phyloP scores from a whole-genome alignment of 805 yeast species.

The Ogataea wickerhamii region DNA sequence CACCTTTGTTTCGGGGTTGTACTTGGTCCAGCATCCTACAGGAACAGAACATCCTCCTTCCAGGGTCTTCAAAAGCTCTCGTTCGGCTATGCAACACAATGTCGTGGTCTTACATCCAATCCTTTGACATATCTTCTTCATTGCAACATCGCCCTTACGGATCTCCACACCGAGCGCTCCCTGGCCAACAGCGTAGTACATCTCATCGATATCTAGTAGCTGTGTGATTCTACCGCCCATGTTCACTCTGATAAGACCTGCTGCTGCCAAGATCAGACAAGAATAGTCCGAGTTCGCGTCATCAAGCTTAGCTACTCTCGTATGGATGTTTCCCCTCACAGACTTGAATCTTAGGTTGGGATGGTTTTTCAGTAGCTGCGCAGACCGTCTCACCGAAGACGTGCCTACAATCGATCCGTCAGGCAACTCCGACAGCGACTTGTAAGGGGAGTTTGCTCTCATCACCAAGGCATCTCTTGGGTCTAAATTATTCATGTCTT shows the following conservation, averaged over 20 bases:
- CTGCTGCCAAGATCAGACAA: conserved; percentile 87
- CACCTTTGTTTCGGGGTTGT: conserved; percentile 38
- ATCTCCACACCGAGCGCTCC: conserved; percentile 96
- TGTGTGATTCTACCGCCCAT: conserved; percentile 73
- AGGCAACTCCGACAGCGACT: conserved; percentile 70
- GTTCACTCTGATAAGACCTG: conserved; percentile 78
- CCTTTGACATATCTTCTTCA: conserved; percentile 55
- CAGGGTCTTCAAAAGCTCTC: conserved; percentile 77
- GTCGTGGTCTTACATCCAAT: conserved; percentile 67
- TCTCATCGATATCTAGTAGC: conserved; percentile 65
- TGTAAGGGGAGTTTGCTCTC: conserved; percentile 62
- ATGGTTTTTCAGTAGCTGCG: conserved; percentile 75
- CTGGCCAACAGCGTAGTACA: conserved; percentile 98
- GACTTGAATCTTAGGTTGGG: conserved; percentile 79
- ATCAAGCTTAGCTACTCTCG: conserved; percentile 80
- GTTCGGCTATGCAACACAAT: conserved; percentile 79
- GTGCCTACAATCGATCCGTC: conserved; percentile 88
- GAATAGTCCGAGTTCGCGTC: conserved; percentile 51
- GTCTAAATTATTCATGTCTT: conserved; percentile 45
- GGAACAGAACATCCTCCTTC: conserved; percentile 99
- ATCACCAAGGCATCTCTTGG: conserved; percentile 90
- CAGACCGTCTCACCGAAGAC: conserved; percentile 88
- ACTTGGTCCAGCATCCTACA: conserved; percentile 75
- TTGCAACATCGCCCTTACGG: conserved; percentile 59
- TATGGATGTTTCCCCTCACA: conserved; percentile 79